These are phyloP conservation scores for Exophiala mesophila DNA, from an alignment of 2,329 filamentous ascomycete genomes.

Conservation along the genomic window DNA sequence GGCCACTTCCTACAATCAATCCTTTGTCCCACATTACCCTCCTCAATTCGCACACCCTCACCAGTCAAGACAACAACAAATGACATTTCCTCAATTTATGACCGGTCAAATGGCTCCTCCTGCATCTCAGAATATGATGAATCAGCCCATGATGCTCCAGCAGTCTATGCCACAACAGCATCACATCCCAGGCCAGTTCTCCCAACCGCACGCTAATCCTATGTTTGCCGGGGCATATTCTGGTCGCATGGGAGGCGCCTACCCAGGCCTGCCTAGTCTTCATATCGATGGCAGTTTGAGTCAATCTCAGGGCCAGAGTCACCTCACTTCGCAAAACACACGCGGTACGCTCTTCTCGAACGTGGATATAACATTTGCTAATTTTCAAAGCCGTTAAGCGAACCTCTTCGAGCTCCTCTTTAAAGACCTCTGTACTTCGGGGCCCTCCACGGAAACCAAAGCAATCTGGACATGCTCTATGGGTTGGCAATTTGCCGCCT, in stretches of 20 bases:
- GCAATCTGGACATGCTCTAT: conserved; percentile 79
- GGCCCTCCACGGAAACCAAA: conserved; percentile 64
- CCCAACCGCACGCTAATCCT: conserved; percentile 6
- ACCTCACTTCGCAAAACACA: conserved; percentile 20
- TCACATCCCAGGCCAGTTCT: conserved; percentile 10
- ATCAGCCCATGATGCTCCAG: conserved; percentile 14
- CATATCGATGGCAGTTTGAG: conserved; percentile 17
- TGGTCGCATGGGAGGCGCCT: conserved; percentile 8
- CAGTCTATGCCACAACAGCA: conserved; percentile 14
- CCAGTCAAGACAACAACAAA: conserved; percentile 22
- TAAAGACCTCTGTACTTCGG: conserved; percentile 42
- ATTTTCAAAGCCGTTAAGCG: conserved; percentile 18
- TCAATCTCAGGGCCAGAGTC: conserved; percentile 2
- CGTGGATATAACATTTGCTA: no score
- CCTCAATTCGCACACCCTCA: conserved; percentile 21
- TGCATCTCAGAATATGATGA: conserved; percentile 11
- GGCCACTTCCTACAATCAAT: conserved; percentile 14
- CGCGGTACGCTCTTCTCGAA: conserved; percentile 12
- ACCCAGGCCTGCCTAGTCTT: conserved; percentile 21
- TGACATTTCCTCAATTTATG: conserved; percentile 3
- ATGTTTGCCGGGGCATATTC: conserved; percentile 12
- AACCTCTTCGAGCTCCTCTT: conserved; percentile 26
- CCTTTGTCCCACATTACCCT: conserved; percentile 24
- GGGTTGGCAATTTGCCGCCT: conserved; percentile 90
- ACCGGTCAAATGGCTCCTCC: conserved; percentile 1